Base-by-base conservation (phyloP, 306 rosid genomes). In the Pyrus betulifolia region DNA sequence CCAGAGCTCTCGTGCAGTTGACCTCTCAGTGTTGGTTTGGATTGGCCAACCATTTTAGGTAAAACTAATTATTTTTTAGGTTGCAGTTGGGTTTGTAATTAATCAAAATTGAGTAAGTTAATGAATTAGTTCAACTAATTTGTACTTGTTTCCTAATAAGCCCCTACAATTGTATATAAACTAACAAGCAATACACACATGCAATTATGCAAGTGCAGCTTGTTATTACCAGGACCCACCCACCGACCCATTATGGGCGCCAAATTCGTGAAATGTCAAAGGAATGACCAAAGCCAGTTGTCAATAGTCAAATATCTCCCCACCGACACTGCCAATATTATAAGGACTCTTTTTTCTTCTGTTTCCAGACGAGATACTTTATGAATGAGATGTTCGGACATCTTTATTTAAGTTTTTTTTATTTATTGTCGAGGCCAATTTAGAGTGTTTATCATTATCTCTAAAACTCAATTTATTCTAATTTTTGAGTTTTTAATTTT, bases 61-160 rank as follows among this genome's bases (percentile, higher is more conserved):
- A 58, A 81, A 52, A 71, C 15, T 27, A 23, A 25, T 74, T 57
- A 38, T 19, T 31, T 80, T 14, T 35, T 17, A 45, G 23, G 72
- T 4, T 51, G 19, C 40, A 17, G 72, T 35, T 75, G 80, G 79
- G 31, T 46, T 59, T 13, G 69, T 67, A 58, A 64, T 45, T 64
- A 42, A 65, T 49, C 17, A 52, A 30, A 59, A 67, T 61, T 42
- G 44, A 44, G 82, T 44, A 1, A 38, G 42, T 38, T 38, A 38
- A 38, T 49, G 52, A 30, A 59, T 74, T 60, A 44, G 82, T 44
- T 67, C 69, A 79, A 67, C 74, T 17, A 69, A 73, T 63, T 28
- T 58, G 27, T 52, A 38, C 18, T 22, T 33, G 23, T 22, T 8
- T 49, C 54, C 54, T 1, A 49, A 13, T 49, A 49, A 49, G 54